Base-by-base conservation (phyloP, 2,329 filamentous ascomycete genomes). In the Colletotrichum endophyticum region DNA sequence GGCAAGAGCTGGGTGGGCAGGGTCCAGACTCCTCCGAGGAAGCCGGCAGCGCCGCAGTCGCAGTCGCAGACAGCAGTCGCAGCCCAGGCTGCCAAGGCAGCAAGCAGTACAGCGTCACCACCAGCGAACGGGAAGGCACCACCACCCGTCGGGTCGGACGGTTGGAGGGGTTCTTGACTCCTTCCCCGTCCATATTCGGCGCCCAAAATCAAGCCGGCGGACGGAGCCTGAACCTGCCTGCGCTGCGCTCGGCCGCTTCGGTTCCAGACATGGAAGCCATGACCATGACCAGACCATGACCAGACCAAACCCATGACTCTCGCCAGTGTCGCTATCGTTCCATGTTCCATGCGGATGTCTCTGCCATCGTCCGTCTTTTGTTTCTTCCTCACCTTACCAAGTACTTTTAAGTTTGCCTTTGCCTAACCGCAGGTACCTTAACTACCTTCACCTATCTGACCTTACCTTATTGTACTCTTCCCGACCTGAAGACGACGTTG, bases 161-260 rank as follows among this genome's bases (percentile, higher is more conserved):
- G n/a, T 16, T 39, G 32, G 62, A 64, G 34, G 62, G 62, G 62
- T 64, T 36, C 62, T 44, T 64, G n/a, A 25, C 67, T 68, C 66
- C 66, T 13, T 15, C 27, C 16, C 22, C 16, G 16, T 66, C 39
- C 63, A 28, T 2, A 32, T 53, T 66, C 44, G 63, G 44, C 30
- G 32, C 66, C 56, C 64, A 69, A 68, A 32, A 57, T 12, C 39
- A 64, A 59, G n/a, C 25, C 25, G 62, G 32, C 62, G n/a, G 62
- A 36, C n/a, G n/a, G 44, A 13, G n/a, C 39, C 36, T 44, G 36
- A 44, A 49, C 39, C n/a, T 53, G 44, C 6, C 34, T 59, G 73
- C 73, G 62, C 73, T 75, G 73, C 73, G 68, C 73, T 75, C 73
- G 73, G 73, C 73, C 73, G 36, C 19, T 27, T 25, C 63, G 66